Evolutionary conservation across 306 rosid genomes (phyloP), one percentile per base, ranked within the genome.

Genomic region (Trifolium dubium): DNA sequence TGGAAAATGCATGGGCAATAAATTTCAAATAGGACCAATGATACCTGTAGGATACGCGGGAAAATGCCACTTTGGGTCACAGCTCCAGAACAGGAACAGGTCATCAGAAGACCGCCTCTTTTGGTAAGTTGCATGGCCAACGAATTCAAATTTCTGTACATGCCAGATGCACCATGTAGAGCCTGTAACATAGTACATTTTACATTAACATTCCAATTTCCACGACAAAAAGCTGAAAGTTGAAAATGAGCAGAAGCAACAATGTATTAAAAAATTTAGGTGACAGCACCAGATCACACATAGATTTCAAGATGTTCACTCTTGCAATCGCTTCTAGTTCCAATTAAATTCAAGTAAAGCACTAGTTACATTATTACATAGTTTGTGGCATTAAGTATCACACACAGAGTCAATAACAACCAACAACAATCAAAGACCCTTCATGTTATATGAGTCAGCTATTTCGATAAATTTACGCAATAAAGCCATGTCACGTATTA

Each of bases 61-160:
- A 94, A 91, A 46, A 72, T 87, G 70, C 97, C 97, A 76, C 96
- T 91, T 62, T 91, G 97, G 6, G 92, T 85, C 83, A 94, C 83
- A 64, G 96, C 98, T 83, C 96, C 98, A 23, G 98, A 88, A 69
- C 98, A 93, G 6, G 96, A 91, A 86, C 96, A 91, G 10, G 96
- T 91, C 98, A 94, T 91, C 44, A 94, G 89, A 83, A 94, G 91
- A 69, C 98, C 96, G 7, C 97, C 97, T 77, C 77, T 86, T 81
- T 78, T 89, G 35, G 98, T 94, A 81, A 94, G 81, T 73, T 82
- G 89, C 96, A 94, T 89, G 8, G 97, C 96, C 41, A 89, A 76
- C 12, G 97, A 94, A 83, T 94, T 94, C 80, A 91, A 76, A 67
- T 74, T 89, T 70, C 96, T 85, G 81, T 91, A 94, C 97, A 94